A percentile compares a stretch with the other conserved stretches of the same genome.
phyloP scores from a whole-genome alignment of 306 rosid genomes.

The Mimosa bimucronata region DNA sequence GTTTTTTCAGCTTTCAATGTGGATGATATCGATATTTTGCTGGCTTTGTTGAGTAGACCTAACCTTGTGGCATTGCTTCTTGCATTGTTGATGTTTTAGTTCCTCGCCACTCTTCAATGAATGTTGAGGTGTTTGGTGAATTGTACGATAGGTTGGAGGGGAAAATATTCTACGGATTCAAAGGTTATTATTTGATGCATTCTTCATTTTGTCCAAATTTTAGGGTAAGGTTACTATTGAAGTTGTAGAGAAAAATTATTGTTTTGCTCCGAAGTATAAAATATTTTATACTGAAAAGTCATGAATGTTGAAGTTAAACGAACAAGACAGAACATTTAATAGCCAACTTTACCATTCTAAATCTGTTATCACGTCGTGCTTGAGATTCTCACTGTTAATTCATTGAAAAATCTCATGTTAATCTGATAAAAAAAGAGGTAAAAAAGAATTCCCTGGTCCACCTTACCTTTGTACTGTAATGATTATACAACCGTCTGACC shows the following conservation, averaged over 20 bases:
- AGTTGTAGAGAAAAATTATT: too few species aligned
- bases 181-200: not conserved
- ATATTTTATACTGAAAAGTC: not conserved
- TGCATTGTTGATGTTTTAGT: conserved; percentile 17
- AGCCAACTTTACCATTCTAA: too few species aligned
- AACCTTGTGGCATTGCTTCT: conserved; percentile 28
- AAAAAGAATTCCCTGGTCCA: too few species aligned
- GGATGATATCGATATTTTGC: conserved; percentile 40
- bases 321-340: not conserved
- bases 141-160: not conserved
- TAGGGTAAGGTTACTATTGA: not conserved
- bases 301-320: not conserved
- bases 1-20: conserved; percentile 38
- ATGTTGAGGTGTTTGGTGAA: not conserved
- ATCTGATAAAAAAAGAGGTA: too few species aligned
- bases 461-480: too few species aligned
- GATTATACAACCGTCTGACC: too few species aligned
- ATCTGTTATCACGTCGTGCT: too few species aligned
- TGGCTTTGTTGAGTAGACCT: conserved; percentile 31
- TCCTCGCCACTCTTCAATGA: not conserved
- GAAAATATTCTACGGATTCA: not conserved
- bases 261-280: too few species aligned
- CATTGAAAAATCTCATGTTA: too few species aligned
- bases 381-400: too few species aligned
- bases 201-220: not conserved